Base-by-base conservation (phyloP, 1,284 basidiomycete genomes). In the Macrocystidia cucumis region DNA sequence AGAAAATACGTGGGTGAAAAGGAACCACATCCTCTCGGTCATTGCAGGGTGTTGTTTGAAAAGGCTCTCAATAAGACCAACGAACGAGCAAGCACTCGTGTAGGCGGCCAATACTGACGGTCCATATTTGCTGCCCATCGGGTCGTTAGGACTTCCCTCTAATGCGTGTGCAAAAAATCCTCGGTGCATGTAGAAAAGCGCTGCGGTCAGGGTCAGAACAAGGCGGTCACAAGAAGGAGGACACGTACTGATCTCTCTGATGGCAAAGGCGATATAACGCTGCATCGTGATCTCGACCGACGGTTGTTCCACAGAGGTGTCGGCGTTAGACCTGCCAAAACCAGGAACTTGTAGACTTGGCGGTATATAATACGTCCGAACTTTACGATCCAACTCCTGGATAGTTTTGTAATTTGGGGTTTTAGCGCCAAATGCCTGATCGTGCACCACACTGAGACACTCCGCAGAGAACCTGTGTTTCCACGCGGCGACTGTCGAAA, bases 1-100 rank as follows among this genome's bases (percentile, higher is more conserved):
- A 5, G 79, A 82, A 50, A 83, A 83, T 4, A 81, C 74, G 50
- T 82, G 78, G 3, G 76, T 78, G 45, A 80, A 80, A 34, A 79
- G 56, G 53, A 81, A 81, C 76, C 78, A 82, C 69, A 78, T 72
- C 29, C 79, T 66, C 49, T 80, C 77, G 5, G 76, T 74, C 37
- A 82, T 56, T 9, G 52, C 55, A 20, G 76, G 75, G 40, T 79
- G 70, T 44, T 78, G 76, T 38, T 74, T 74, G 54, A 72, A 74
- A 32, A 79, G 53, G 45, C 74, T 79, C 44, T 72, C 68, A 33
- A 78, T 65, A 42, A 80, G 56, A 11, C 72, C 74, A 26, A 81
- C 72, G 47, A 77, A 80, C n/a, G 75, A 68, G 36, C 74, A 78
- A 8, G 78, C 78, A 44, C 74, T 78, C 20, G 62, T 67, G 52